Base-by-base conservation (phyloP, 140 eudicot genomes). In the Senecio squalidus region DNA sequence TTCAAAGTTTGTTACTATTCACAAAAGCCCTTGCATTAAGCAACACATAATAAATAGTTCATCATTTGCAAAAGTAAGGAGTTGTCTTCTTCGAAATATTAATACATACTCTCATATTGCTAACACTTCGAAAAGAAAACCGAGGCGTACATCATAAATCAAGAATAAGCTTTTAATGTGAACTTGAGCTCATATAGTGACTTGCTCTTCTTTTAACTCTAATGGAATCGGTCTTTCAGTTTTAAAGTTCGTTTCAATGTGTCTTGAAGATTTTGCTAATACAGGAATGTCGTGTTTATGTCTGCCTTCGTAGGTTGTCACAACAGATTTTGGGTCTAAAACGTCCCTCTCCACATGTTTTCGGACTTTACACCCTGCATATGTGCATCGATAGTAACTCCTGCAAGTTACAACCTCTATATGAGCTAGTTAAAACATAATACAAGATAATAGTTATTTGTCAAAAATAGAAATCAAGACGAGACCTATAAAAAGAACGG, bases 381-480 rank as follows among this genome's bases (percentile, higher is more conserved):
- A 33, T 4, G 77, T 38, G 51, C 77, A 72, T 41, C 26, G 46
- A 14, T 72, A 72, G 72, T 72, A 72, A 62, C 70, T 55, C 62
- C 76, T 70, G 64, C 55, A 70, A 21, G 9, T 1, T 28, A 10
- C 40, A 49, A 20, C 22, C 55, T 20, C 2, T 11, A 9, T 33
- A 54, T 31, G 2, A 68, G 59, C 13, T n/a, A 54, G 4, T 22
- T 38, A 34, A 45, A 29, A 25, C 20, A 62, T 6, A n/a, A 36
- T 4, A 9, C 43, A 0, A 34, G 41, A n/a, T 34, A 30, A 4
- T 30, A 34, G 3, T 34, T 34, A 10, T 34, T 10, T 34, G n/a
- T 8, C 13, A 8, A 3, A 8, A 4, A n/a, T 34, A 9, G 41
- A 34, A 9, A 34, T 34, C 2, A 13, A 33, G 1, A 34, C n/a